Evolutionary conservation across 352 stramenopile genomes (phyloP).

Genomic region (Phytophthora sansomeana): DNA sequence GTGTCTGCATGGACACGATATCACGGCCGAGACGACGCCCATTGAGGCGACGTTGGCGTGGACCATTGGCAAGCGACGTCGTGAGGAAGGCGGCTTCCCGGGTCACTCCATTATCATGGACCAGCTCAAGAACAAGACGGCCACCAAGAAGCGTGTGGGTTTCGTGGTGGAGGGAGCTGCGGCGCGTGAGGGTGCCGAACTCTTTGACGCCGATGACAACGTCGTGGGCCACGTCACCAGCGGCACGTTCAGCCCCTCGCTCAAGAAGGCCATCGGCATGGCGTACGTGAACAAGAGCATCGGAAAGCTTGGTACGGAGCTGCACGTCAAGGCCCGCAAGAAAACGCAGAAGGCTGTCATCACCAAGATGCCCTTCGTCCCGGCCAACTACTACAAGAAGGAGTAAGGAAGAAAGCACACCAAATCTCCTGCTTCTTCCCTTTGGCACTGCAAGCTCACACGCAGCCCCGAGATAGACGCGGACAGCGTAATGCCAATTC

Average conservation of each 20-base stretch:
- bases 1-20: slow-evolving; percentile 99
- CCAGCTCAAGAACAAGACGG: slow-evolving; percentile 94
- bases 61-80: slow-evolving; percentile 91
- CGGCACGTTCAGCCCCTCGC: slow-evolving; percentile 96
- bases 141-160: slow-evolving; percentile 94
- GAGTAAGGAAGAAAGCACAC: too few relatives aligned
- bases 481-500: slow-evolving; percentile 5
- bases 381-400: slow-evolving; percentile 96
- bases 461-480: slow-evolving; percentile 22
- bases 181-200: slow-evolving; percentile 92
- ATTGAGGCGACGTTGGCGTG: slow-evolving; percentile 95
- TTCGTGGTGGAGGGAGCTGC: slow-evolving; percentile 96
- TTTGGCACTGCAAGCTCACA: slow-evolving; percentile 19
- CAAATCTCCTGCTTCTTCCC: slow-evolving; percentile 11
- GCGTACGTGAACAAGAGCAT: slow-evolving; percentile 95
- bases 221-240: slow-evolving; percentile 95
- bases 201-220: slow-evolving; percentile 88
- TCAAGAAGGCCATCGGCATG: slow-evolving; percentile 98
- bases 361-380: slow-evolving; percentile 99
- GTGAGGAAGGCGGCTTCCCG: slow-evolving; percentile 93
- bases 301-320: slow-evolving; percentile 93
- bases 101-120: slow-evolving; percentile 96
- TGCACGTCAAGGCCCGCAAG: slow-evolving; percentile 95
- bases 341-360: slow-evolving; percentile 95
- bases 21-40: slow-evolving; percentile 95